phyloP scores from a whole-genome alignment of 306 rosid genomes.

The Morella rubra region DNA sequence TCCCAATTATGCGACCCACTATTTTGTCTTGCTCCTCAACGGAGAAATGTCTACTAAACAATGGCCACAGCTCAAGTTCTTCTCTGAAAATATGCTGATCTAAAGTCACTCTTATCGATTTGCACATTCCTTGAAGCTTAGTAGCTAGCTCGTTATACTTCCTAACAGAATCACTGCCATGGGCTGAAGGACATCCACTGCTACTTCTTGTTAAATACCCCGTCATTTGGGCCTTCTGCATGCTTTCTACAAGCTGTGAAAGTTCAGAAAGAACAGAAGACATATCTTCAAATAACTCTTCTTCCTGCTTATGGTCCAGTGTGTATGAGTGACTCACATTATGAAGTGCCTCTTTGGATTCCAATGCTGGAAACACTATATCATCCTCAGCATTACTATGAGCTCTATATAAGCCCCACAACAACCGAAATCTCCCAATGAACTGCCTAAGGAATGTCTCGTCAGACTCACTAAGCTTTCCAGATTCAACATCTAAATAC shows the following conservation, averaged over 20 bases:
- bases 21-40: slow-evolving; percentile 98
- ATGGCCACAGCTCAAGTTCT: slow-evolving; percentile 97
- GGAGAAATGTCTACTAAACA: slow-evolving; percentile 88
- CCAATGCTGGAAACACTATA: slow-evolving; percentile 94
- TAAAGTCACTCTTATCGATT: slow-evolving; percentile 82
- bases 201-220: slow-evolving; percentile 43
- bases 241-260: slow-evolving; percentile 70
- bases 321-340: slow-evolving; percentile 96
- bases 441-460: slow-evolving; percentile 74
- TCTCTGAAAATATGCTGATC: slow-evolving; percentile 98
- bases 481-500: slow-evolving; percentile 96
- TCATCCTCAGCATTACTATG: slow-evolving; percentile 99
- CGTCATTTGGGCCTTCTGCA: slow-evolving; percentile 43
- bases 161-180: slow-evolving; percentile 44
- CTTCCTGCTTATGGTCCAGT: slow-evolving; percentile 96
- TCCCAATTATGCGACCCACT: slow-evolving; percentile 95
- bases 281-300: slow-evolving; percentile 83
- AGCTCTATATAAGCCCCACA: slow-evolving; percentile 99
- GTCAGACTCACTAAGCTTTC: slow-evolving; percentile 86
- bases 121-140: slow-evolving; percentile 99
- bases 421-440: slow-evolving; percentile 88
- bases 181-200: slow-evolving; percentile 36
- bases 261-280: slow-evolving; percentile 82
- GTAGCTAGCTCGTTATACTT: slow-evolving; percentile 87
- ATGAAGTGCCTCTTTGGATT: slow-evolving; percentile 96